Conservation (phyloP, 805 yeast genomes). For the Starmerella bacillaris region DNA sequence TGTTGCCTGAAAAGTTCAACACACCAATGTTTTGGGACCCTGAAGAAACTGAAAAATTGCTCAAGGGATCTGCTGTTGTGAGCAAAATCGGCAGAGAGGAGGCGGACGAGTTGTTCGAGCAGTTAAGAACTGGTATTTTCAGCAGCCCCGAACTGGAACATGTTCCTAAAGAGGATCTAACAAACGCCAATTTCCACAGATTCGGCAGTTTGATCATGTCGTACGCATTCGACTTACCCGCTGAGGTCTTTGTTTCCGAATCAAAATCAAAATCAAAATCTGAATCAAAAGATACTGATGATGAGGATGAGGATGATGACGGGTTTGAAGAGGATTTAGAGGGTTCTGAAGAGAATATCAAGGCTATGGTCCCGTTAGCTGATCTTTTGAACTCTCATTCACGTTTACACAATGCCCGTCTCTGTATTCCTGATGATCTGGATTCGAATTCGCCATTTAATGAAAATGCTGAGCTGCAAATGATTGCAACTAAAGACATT, state of each 20-base stretch:
- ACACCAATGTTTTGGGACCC: conserved; percentile 68
- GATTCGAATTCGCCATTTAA: background rate
- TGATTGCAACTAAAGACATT: conserved; percentile 52
- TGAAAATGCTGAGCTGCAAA: conserved; percentile 30
- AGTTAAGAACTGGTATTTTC: conserved; percentile 25
- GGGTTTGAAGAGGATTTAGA: conserved; percentile 26
- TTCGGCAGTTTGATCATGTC: conserved; percentile 74
- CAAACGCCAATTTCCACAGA: conserved; percentile 43
- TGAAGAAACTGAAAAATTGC: conserved; percentile 32
- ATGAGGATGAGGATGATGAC: conserved; percentile 16
- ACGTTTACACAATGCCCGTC: conserved; percentile 51
- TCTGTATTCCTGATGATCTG: conserved; percentile 30
- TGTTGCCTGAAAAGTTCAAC: conserved; percentile 47
- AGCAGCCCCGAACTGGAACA: background rate
- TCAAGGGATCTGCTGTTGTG: conserved; percentile 55
- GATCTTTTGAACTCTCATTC: conserved; percentile 83
- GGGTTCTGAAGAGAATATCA: conserved; percentile 26
- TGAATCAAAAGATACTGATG: conserved; percentile 23
- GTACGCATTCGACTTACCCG: conserved; percentile 65
- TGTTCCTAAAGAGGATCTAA: conserved; percentile 18
- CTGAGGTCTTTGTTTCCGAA: conserved; percentile 3
- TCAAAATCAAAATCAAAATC: background rate
- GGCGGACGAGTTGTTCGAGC: conserved; percentile 43
- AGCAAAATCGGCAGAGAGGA: conserved; percentile 51
- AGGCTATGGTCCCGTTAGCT: conserved; percentile 86